Evolutionary conservation across 2,329 filamentous ascomycete genomes (phyloP), one percentile per base, ranked within the genome.

Genomic region (Fusarium falciforme): DNA sequence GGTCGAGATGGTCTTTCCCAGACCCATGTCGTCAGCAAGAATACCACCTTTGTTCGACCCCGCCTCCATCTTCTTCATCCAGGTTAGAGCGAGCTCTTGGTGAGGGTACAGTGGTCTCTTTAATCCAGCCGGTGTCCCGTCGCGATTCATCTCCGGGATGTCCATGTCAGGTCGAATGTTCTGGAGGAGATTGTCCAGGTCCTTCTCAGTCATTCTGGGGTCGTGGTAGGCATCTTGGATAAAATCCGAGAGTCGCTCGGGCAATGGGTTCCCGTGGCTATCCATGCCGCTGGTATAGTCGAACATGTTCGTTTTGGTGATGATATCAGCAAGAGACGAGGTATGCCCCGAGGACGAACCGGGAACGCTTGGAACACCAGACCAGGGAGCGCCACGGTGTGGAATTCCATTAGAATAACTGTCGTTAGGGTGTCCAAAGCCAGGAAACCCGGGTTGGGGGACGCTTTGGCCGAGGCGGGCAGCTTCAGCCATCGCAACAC

Each of bases 1-100:
- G 6, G 93, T 92, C 70, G 96, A 94, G 27, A 98, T 92, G 0
- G 95, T 98, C 84, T 98, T 97, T 20, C 95, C 95, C 11, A 98
- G 83, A 4, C 95, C 95, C 95, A 98, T 98, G 78, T 98, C 95
- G 80, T 98, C 95, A 2, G 94, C 94, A 17, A 98, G 87, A 64
- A 98, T 95, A 42, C 95, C 95, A n/a, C 95, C 95, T 77, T 93
- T 94, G 77, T 93, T 94, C 62, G 91, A 87, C 10, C 93, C 91
- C 20, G 87, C 89, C 80, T 98, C 95, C 80, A 94, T 94, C n/a
- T 91, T 87, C 55, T 92, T 87, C 88, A 98, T 90, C 95, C 95
- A 98, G 14, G 92, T 90, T 33, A 98, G 85, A 8, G 94, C 94
- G 82, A 96, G 85, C 76, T 93, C 92, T 79, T 98, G 95, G 77